Percentiles rank a stretch among this genome's conserved stretches.
Evolutionary conservation across 306 rosid genomes (phyloP).

Genomic region (Morella rubra): DNA sequence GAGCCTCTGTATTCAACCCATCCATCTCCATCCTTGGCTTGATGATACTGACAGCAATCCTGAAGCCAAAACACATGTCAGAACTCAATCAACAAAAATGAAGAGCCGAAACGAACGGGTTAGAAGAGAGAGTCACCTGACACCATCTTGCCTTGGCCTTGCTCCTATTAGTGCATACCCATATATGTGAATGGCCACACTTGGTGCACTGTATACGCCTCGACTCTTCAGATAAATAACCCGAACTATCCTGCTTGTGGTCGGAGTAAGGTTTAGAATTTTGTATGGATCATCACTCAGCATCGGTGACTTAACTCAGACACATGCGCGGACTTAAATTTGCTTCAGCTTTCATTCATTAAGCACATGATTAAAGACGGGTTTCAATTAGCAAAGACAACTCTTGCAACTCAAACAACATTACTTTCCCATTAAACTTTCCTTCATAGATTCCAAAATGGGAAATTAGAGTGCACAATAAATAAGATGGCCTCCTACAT

Average conservation of each 20-base stretch:
- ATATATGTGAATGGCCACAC: conserved; percentile 92
- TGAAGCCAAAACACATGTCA: conserved; percentile 38
- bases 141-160: conserved; percentile 98
- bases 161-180: conserved; percentile 96
- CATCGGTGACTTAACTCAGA: conserved; percentile 9
- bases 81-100: conserved; percentile 24
- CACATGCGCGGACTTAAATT: conserved; percentile 3
- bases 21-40: conserved; percentile 99
- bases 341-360: background rate
- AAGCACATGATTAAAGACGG: conserved; percentile 6
- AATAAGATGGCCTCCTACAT: background rate
- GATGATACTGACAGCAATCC: conserved; percentile 99
- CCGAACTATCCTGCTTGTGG: conserved; percentile 59
- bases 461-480: background rate
- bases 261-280: conserved; percentile 21
- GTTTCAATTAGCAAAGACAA: conserved; percentile 9
- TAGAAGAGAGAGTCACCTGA: conserved; percentile 56
- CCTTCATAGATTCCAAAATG: background rate
- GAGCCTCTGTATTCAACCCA: conserved; percentile 99
- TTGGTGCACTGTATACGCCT: conserved; percentile 95
- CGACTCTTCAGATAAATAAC: conserved; percentile 83
- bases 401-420: background rate
- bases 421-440: background rate
- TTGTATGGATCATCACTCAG: background rate
- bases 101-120: background rate